Evolutionary conservation across 345 rosid species (phyloP), one percentile per base, ranked within the genome.

Genomic region (Populus tremula): DNA sequence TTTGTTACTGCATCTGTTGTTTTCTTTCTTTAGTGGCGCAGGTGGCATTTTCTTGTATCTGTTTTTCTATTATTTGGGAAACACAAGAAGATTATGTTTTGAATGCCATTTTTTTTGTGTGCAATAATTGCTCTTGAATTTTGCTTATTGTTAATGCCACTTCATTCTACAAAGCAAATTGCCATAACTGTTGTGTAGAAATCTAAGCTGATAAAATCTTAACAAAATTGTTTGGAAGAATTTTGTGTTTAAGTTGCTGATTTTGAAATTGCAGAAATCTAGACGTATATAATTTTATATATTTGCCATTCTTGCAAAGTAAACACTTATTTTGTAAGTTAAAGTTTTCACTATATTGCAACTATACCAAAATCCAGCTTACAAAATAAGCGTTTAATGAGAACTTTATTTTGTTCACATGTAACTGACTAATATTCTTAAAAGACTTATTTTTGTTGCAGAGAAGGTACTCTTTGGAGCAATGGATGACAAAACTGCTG

Each of bases 391-490:
- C 3, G 1, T 41, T 41, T 41, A 6, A 38, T 54, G 18, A 9
- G 7, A 67, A 31, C 17, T 38, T 50, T 53, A 14, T 38, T 39
- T 39, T 41, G 27, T 43, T 67, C 36, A n/a, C 25, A 8, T 75
- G 25, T 65, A 73, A 72, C 39, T 77, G 78, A 64, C 82, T 69
- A 68, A 76, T 79, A 76, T 79, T 85, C 88, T 88, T 66, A 88
- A 84, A 85, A 84, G 88, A 79, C 76, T 81, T 78, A 36, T 75
- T 79, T 82, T 84, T 89, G 74, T 89, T 88, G 83, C 98, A 96
- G 99, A 89, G 99, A 89, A 90, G 97, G 84, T 85, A 91, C 83
- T 91, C 90, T 38, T 87, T 96, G 89, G 98, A 96, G 87, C 97
- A 96, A 79, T 96, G 99, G 99, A 87, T 96, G 90, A 89, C 90